These are phyloP conservation scores for Blepharisma undulans DNA, from an alignment of 169 alveolate species.

Conservation along the genomic window DNA sequence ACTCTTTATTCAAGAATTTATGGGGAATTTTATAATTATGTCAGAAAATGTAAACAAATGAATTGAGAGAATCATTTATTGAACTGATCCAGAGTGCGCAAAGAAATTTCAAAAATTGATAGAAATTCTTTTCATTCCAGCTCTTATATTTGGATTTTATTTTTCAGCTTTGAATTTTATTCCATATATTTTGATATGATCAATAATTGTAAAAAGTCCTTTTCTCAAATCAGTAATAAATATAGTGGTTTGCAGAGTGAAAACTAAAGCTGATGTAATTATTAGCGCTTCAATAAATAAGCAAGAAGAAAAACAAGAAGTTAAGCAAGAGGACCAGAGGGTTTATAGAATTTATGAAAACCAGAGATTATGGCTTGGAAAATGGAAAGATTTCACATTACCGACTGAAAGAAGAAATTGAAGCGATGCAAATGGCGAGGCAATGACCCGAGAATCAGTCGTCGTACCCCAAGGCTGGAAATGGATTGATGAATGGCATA, in stretches of 20 bases:
- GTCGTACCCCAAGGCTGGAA: background rate
- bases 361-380: background rate
- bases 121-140: background rate
- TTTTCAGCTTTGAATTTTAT: background rate
- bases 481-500: background rate
- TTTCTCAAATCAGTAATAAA: background rate
- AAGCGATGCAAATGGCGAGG: background rate
- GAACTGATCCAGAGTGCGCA: background rate
- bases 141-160: background rate
- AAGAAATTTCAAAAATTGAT: background rate
- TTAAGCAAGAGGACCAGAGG: background rate
- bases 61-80: background rate
- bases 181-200: background rate
- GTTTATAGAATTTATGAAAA: background rate
- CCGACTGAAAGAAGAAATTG: background rate
- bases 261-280: background rate
- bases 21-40: background rate
- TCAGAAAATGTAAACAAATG: background rate
- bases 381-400: background rate
- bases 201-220: background rate
- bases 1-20: background rate
- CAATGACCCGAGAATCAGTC: background rate
- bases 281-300: background rate
- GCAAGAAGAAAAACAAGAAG: background rate
- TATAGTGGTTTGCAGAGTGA: background rate